These are phyloP conservation scores for Sphaerosporella brunnea DNA, from an alignment of 495 filamentous ascomycete genomes.

Conservation along the genomic window DNA sequence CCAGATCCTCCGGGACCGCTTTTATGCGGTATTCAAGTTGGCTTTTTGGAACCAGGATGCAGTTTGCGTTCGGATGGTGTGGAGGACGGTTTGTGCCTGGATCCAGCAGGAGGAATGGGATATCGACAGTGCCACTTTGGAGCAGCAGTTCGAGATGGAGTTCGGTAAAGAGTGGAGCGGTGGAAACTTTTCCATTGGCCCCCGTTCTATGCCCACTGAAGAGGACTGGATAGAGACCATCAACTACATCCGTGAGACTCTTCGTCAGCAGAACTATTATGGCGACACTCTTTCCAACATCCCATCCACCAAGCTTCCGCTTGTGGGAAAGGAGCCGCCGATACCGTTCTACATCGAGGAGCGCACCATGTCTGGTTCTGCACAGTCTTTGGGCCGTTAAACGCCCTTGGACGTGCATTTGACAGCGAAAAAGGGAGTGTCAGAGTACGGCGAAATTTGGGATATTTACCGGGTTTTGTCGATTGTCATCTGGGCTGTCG, in stretches of 20 bases:
- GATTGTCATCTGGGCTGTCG: no score
- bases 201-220: background rate
- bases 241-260: background rate
- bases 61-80: background rate
- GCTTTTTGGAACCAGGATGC: slow-evolving; percentile 2
- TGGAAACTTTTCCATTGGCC: background rate
- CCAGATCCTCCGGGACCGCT: background rate
- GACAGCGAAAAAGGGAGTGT: no score
- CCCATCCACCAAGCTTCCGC: slow-evolving; percentile 2
- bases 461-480: no score
- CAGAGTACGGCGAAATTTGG: no score
- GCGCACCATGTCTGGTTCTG: background rate
- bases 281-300: no score
- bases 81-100: background rate
- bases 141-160: slow-evolving; percentile 1
- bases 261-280: background rate
- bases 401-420: no score
- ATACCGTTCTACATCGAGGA: background rate
- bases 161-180: background rate
- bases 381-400: background rate
- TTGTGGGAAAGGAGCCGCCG: background rate
- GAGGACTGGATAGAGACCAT: slow-evolving; percentile 1
- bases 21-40: background rate
- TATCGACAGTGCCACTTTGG: background rate
- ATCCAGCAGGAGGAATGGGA: background rate